Percentiles rank a stretch among this genome's conserved stretches.
Evolutionary conservation across 129 eudicot species (phyloP).

Genomic region (Flaveria robusta): DNA sequence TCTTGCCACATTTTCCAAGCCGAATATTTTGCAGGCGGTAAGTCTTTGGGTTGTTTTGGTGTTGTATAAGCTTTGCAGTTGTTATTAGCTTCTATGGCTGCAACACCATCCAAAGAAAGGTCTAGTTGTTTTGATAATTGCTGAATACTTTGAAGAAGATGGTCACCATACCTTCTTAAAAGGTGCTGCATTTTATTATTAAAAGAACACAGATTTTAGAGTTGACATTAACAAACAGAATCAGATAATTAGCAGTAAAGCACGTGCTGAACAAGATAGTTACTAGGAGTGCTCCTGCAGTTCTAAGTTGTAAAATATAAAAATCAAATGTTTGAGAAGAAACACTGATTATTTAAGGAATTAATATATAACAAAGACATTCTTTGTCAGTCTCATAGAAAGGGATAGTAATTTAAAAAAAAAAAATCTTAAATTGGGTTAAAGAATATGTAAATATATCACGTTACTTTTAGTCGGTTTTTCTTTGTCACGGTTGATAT

Average conservation of each 20-base stretch:
- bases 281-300: neutral
- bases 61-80: constrained; percentile 39
- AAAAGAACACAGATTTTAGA: constrained; percentile 2
- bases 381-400: too few relatives aligned
- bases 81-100: constrained; percentile 42
- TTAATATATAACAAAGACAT: neutral
- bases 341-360: neutral
- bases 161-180: constrained; percentile 64
- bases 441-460: neutral
- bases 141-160: constrained; percentile 55
- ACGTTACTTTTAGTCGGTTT: neutral
- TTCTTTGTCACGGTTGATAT: neutral
- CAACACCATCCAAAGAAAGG: constrained; percentile 64
- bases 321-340: neutral
- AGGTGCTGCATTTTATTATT: constrained; percentile 64
- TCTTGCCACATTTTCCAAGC: constrained; percentile 97
- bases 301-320: too few relatives aligned
- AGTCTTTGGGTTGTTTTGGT: constrained; percentile 43
- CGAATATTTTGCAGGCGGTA: constrained; percentile 68
- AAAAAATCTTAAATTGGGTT: neutral
- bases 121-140: constrained; percentile 51
- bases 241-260: neutral
- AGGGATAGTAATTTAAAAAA: neutral
- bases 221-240: neutral
- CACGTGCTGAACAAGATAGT: neutral